These are phyloP conservation scores for Cyclotella sp. DNA, from an alignment of 108 stramenopile genomes.

Conservation along the genomic window DNA sequence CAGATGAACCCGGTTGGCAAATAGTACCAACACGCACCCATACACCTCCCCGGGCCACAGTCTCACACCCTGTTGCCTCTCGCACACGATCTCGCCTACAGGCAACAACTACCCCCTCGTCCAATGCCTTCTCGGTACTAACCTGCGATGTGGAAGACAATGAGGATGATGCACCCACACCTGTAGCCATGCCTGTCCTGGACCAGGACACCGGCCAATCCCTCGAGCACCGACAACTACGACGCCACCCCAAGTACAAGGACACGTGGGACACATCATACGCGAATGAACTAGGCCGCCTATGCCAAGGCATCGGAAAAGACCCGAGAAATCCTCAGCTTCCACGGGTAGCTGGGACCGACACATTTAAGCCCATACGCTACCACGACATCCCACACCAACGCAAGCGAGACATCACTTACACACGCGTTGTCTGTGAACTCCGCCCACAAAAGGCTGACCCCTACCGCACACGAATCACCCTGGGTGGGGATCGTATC, in stretches of 20 bases:
- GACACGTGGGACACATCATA: slow-evolving; percentile 3
- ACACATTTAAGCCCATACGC: background rate
- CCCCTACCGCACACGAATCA: background rate
- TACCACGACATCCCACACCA: background rate
- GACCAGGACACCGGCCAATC: slow-evolving; percentile 5
- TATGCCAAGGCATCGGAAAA: slow-evolving; percentile 7
- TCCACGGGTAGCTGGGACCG: background rate
- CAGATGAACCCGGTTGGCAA: no score
- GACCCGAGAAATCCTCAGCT: no score
- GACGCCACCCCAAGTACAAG: background rate
- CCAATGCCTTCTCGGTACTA: no score
- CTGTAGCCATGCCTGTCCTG: no score
- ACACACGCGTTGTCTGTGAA: background rate
- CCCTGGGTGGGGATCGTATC: background rate
- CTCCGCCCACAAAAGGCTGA: background rate
- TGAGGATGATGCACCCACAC: no score
- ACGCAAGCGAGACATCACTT: background rate
- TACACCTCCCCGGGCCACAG: no score
- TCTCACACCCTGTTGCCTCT: no score
- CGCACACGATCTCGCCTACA: no score
- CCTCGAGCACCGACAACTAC: slow-evolving; percentile 1
- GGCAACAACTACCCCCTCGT: no score
- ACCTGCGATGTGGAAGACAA: no score
- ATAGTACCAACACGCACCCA: no score
- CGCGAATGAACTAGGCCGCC: slow-evolving; percentile 6